Percentiles rank a stretch among this genome's conserved stretches.
phyloP scores from a whole-genome alignment of 495 filamentous ascomycete species.

The Penicillium atrosanguineum region DNA sequence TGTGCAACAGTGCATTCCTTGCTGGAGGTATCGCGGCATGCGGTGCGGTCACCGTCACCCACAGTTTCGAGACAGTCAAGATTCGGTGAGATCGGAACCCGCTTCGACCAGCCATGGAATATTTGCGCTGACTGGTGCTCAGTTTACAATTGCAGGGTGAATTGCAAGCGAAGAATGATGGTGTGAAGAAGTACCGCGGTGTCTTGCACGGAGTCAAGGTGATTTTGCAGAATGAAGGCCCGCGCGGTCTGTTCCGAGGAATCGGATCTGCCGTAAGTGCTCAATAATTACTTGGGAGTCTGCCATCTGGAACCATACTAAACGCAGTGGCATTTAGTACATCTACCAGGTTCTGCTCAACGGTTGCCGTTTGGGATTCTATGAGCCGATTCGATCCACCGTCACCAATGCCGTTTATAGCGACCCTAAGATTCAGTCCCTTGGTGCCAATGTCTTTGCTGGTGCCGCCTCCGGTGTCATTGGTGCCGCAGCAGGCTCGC shows the following conservation, averaged over 20 bases:
- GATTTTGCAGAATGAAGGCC: slow-evolving; percentile 87
- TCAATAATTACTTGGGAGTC: not conserved
- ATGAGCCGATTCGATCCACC: slow-evolving; percentile 81
- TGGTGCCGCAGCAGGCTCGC: slow-evolving; percentile 85
- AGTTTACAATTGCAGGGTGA: slow-evolving; percentile 97
- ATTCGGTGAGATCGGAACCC: slow-evolving; percentile 63
- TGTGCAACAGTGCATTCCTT: slow-evolving; percentile 64
- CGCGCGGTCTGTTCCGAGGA: slow-evolving; percentile 82
- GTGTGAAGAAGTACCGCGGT: slow-evolving; percentile 85
- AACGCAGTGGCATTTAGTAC: slow-evolving; percentile 52
- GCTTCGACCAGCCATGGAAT: not conserved
- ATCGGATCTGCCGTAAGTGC: slow-evolving; percentile 74
- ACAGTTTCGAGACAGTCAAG: slow-evolving; percentile 98
- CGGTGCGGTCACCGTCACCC: slow-evolving; percentile 95
- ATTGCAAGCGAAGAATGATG: slow-evolving; percentile 79
- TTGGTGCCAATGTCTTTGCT: slow-evolving; percentile 88
- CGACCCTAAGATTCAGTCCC: slow-evolving; percentile 70
- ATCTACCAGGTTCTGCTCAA: slow-evolving; percentile 97
- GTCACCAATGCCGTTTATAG: slow-evolving; percentile 66
- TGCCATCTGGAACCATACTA: not conserved
- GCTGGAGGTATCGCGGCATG: slow-evolving; percentile 95
- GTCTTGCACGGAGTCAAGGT: slow-evolving; percentile 88
- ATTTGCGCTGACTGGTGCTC: slow-evolving; percentile 1
- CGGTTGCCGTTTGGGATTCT: slow-evolving; percentile 94
- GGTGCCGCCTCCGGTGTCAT: slow-evolving; percentile 86